Percentiles rank a stretch among this genome's conserved stretches.
These are phyloP conservation scores for Podaxis sp. DNA, from an alignment of 768 basidiomycete genomes.

Conservation along the genomic window DNA sequence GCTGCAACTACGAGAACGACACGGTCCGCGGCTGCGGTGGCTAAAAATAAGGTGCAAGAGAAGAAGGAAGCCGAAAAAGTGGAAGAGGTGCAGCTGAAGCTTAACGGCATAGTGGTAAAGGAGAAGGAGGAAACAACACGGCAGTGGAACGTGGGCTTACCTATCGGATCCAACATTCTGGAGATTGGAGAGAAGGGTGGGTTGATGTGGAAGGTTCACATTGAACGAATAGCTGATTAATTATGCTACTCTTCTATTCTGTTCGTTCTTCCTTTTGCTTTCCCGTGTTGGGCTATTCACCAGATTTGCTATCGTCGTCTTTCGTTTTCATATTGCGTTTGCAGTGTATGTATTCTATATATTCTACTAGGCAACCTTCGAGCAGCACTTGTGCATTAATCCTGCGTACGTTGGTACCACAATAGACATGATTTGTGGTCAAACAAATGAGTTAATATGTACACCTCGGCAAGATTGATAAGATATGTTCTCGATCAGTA, in stretches of 20 bases:
- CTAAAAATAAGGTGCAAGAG: slow-evolving; percentile 25
- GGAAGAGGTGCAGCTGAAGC: slow-evolving; percentile 60
- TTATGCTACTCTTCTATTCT: not conserved
- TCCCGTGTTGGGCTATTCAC: not conserved
- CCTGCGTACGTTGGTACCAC: not conserved
- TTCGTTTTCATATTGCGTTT: not conserved
- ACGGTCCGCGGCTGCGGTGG: slow-evolving; percentile 29
- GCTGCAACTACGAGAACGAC: slow-evolving; percentile 21
- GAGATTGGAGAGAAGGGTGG: slow-evolving; percentile 77
- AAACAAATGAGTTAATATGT: not conserved
- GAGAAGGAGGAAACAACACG: slow-evolving; percentile 46
- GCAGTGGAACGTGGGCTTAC: slow-evolving; percentile 63
- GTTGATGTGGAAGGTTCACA: slow-evolving; percentile 68
- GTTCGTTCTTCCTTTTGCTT: not conserved
- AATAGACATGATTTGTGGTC: not conserved
- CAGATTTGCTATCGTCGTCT: not conserved
- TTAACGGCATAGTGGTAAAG: slow-evolving; percentile 56
- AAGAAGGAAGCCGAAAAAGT: slow-evolving; percentile 46
- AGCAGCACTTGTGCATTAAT: not conserved
- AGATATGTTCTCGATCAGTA: slow-evolving; percentile 9
- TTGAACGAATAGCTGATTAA: slow-evolving; percentile 41
- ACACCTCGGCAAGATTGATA: not conserved
- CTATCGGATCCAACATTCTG: slow-evolving; percentile 57
- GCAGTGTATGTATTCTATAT: slow-evolving; percentile 6
- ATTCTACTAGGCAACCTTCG: not conserved